Conservation (phyloP, 306 rosid genomes). For the Glycine latifolia region DNA sequence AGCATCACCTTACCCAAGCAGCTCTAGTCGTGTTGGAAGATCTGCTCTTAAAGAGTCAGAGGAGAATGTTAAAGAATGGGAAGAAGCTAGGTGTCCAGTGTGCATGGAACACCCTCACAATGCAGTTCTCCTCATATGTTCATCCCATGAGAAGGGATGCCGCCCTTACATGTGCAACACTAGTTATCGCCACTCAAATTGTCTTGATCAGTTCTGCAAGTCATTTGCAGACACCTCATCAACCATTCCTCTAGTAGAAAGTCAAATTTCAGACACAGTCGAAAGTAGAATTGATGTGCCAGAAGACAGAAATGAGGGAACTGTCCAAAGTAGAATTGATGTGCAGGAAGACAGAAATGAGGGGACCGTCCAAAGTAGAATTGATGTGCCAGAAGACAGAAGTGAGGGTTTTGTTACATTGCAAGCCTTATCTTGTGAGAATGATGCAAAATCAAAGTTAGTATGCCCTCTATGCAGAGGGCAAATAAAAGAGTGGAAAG, state of each 20-base stretch:
- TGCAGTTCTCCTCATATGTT: slow-evolving; percentile 91
- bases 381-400: slow-evolving; percentile 59
- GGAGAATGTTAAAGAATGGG: slow-evolving; percentile 85
- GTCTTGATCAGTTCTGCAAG: slow-evolving; percentile 95
- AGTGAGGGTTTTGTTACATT: slow-evolving; percentile 61
- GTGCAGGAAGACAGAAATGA: slow-evolving; percentile 55
- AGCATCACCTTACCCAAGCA: slow-evolving; percentile 82
- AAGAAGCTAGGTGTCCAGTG: slow-evolving; percentile 95
- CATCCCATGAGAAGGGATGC: slow-evolving; percentile 91
- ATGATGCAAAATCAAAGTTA: slow-evolving; percentile 63
- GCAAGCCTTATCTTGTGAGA: slow-evolving; percentile 69
- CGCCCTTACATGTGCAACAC: slow-evolving; percentile 99
- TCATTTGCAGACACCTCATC: slow-evolving; percentile 66
- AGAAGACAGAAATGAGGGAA: slow-evolving; percentile 31
- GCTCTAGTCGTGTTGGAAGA: slow-evolving; percentile 66
- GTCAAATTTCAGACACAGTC: slow-evolving; percentile 46
- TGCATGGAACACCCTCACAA: slow-evolving; percentile 99
- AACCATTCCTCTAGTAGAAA: slow-evolving; percentile 55
- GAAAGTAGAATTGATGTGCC: slow-evolving; percentile 44
- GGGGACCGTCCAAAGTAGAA: slow-evolving; percentile 39
- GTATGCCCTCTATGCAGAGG: slow-evolving; percentile 97
- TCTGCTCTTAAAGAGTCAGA: slow-evolving; percentile 60
- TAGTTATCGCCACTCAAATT: slow-evolving; percentile 97
- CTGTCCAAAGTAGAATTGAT: slow-evolving; percentile 48
- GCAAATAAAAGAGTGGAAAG: slow-evolving; percentile 80